Evolutionary conservation across 345 rosid species (phyloP), one percentile per base, ranked within the genome.

Genomic region (Balakata baccata): DNA sequence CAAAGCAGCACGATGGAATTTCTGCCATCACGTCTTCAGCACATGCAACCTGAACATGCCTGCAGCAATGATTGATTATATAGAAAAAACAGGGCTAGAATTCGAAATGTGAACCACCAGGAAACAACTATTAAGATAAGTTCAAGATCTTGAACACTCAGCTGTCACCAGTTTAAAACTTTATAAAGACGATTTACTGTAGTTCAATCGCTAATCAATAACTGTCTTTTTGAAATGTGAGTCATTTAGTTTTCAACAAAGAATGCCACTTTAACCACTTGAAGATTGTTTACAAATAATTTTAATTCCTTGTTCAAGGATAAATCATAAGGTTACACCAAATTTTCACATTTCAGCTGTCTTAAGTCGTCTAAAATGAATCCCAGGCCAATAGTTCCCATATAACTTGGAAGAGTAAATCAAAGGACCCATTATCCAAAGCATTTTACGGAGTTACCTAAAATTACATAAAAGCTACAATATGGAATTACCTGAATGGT

Each of bases 401-500:
- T 5, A 43, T 43, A 43, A 62, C 61, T 14, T n/a, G 4, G 61
- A 43, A 43, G 5, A 54, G 18, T 3, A 38, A 62, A 62, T 10
- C 18, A 41, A 29, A 29, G 1, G 34, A 29, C 34, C 34, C n/a
- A n/a, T n/a, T 34, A 13, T 13, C 34, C 20, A 13, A 43, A 45
- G 56, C 14, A 7, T 49, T 39, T 38, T 23, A 5, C 7, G 1
- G 38, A 22, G 25, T 25, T 59, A n/a, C 5, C 46, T 22, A 60
- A 4, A 1, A 62, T 50, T 20, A 25, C 22, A 7, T 23, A 43
- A 9, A 39, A 12, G 4, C 29, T 12, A 23, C 3, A 20, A 16
- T 7, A 46, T 38, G 53, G 59, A 51, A 23, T 11, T 41, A 75
- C 79, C 79, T 38, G 69, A 68, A 53, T 29, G 43, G 66, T 38